A percentile compares a stretch with the other conserved stretches of the same genome.
Conservation (phyloP, 306 rosid genomes). For the Urtica urens region DNA sequence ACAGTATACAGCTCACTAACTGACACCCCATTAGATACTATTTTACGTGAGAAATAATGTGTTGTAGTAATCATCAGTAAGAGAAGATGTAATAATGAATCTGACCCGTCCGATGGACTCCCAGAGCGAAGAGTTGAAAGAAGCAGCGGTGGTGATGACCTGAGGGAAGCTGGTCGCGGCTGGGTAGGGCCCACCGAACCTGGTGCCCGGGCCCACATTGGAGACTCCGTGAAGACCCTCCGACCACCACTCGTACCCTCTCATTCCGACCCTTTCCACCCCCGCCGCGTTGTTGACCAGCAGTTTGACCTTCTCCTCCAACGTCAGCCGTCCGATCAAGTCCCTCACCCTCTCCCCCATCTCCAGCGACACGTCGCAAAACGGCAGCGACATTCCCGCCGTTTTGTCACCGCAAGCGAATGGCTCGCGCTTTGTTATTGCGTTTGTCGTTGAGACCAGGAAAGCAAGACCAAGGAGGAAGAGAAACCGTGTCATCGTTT, state of each 20-base stretch:
- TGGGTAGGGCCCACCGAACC: conserved; percentile 48
- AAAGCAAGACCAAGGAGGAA: conserved; percentile 7
- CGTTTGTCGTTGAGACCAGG: not conserved
- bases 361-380: conserved; percentile 32
- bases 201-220: conserved; percentile 78
- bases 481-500: not conserved
- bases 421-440: conserved; percentile 29
- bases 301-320: conserved; percentile 62
- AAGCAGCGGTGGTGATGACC: conserved; percentile 90
- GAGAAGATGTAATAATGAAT: not conserved
- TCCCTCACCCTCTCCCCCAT: conserved; percentile 56
- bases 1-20: too few relatives aligned
- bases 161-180: conserved; percentile 89
- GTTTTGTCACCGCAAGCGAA: conserved; percentile 64
- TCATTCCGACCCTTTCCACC: conserved; percentile 63
- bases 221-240: conserved; percentile 95
- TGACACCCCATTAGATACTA: too few relatives aligned
- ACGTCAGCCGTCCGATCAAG: conserved; percentile 52
- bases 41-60: too few relatives aligned
- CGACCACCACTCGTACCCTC: conserved; percentile 96
- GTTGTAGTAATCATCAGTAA: too few relatives aligned
- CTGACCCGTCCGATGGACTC: conserved; percentile 86
- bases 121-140: conserved; percentile 83
- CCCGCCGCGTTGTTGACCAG: conserved; percentile 55
- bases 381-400: conserved; percentile 28